These are phyloP conservation scores for Paxillus involutus DNA, from an alignment of 768 basidiomycete species.

Conservation along the genomic window DNA sequence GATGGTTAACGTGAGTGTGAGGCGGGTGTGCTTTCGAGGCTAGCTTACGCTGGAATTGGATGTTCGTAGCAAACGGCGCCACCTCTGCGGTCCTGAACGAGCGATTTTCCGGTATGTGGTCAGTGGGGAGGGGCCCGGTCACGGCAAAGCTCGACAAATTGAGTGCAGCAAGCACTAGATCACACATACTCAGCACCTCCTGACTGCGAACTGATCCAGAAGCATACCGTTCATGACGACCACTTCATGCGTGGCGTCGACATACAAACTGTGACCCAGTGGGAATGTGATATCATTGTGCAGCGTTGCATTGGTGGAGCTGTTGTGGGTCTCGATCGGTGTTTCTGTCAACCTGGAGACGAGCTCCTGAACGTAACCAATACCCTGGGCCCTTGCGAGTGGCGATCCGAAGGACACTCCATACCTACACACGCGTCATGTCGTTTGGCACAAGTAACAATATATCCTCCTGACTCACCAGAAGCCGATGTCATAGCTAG, in stretches of 20 bases:
- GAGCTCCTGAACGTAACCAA: slow-evolving; percentile 37
- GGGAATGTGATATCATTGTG: slow-evolving; percentile 69
- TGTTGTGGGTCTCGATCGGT: slow-evolving; percentile 63
- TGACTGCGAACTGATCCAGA: background rate
- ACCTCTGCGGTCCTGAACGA: slow-evolving; percentile 72
- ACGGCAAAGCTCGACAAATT: slow-evolving; percentile 71
- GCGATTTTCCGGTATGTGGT: slow-evolving; percentile 59
- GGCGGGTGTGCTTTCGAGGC: too few relatives aligned
- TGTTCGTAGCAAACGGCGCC: slow-evolving; percentile 80
- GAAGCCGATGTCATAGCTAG: too few relatives aligned
- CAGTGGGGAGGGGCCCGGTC: slow-evolving; percentile 64
- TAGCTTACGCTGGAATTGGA: slow-evolving; percentile 75
- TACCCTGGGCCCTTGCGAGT: slow-evolving; percentile 20
- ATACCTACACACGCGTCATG: too few relatives aligned
- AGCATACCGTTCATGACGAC: slow-evolving; percentile 70
- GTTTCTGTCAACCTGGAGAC: slow-evolving; percentile 78
- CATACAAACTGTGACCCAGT: slow-evolving; percentile 67
- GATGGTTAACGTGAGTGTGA: background rate
- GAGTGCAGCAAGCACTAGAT: slow-evolving; percentile 73
- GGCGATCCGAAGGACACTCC: too few relatives aligned
- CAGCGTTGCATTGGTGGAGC: slow-evolving; percentile 79
- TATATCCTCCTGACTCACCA: too few relatives aligned
- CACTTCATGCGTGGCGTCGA: slow-evolving; percentile 86
- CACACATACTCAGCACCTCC: background rate
- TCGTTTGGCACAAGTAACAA: too few relatives aligned